Base-by-base conservation (phyloP, 1,284 basidiomycete species). In the Puccinia horiana region DNA sequence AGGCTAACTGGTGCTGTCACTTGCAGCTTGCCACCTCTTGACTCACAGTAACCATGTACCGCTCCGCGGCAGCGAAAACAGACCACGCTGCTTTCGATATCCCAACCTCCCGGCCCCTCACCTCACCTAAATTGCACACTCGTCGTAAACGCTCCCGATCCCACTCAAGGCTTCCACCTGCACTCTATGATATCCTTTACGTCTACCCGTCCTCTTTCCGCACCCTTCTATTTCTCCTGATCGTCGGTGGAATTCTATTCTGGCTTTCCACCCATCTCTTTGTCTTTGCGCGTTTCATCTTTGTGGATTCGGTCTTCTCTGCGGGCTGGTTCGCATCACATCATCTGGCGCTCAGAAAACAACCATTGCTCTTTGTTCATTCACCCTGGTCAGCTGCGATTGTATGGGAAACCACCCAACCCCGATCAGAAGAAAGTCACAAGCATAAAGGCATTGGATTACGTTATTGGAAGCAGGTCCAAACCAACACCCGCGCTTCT, bases 351-450 rank as follows among this genome's bases (percentile, higher is more conserved):
- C 35, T 85, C 52, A 52, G 85, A 37, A 85, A 85, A 79, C 63
- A 84, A 65, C 85, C 85, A 23, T 52, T 85, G 14, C 26, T 85
- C 4, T 85, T 84, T 23, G 82, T 85, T 9, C 83, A 83, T 65
- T 84, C 83, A 5, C 80, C 76, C 0, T 73, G 47, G 14, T 56
- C 81, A 54, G 83, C 82, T 20, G 79, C 83, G 14, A 74, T 85
- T 29, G 84, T 85, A 1, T 85, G 84, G 84, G 85, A 85, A 56
- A 83, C 84, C 29, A 84, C 82, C 80, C 81, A 47, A 82, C 75
- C 67, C 58, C 78, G 78, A 26, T 49, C 54, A 37, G 78, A 80
- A 56, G 65, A 37, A n/a, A 32, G 65, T 26, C 69, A 44, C 42
- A 52, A 70, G n/a, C 52, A 81, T 37, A 75, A 26, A 67, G 70